Conservation (phyloP, 768 basidiomycete genomes). For the Fistulinella prunicolor region DNA sequence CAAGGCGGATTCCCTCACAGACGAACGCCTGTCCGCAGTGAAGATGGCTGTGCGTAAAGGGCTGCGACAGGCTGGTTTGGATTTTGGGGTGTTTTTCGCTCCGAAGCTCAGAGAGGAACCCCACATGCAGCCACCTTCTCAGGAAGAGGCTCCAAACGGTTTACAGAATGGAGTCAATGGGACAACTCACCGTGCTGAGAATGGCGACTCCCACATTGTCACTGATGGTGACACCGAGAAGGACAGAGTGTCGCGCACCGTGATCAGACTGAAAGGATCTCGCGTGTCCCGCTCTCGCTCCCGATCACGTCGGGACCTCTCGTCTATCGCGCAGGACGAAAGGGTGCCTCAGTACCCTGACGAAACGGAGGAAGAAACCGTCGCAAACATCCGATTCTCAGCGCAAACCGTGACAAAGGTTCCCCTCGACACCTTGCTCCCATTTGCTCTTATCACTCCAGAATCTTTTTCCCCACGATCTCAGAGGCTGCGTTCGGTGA, state of each 20-base stretch:
- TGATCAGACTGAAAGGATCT: constrained; percentile 58
- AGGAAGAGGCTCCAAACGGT: constrained; percentile 14
- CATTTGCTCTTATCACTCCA: constrained; percentile 79
- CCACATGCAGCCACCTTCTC: constrained; percentile 11
- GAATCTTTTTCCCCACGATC: constrained; percentile 47
- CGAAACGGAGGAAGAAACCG: constrained; percentile 58
- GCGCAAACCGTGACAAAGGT: constrained; percentile 62
- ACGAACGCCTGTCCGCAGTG: constrained; percentile 65
- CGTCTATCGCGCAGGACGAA: constrained; percentile 54
- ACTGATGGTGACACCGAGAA: constrained; percentile 45
- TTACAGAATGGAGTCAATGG: constrained; percentile 30
- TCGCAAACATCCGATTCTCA: constrained; percentile 76
- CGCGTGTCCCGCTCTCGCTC: constrained; percentile 65
- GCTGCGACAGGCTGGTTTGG: constrained; percentile 61
- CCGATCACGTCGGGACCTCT: constrained; percentile 68
- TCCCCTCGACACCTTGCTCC: constrained; percentile 57
- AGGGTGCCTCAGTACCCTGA: constrained; percentile 58
- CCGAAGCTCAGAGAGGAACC: constrained; percentile 26
- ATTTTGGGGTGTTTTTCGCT: constrained; percentile 73
- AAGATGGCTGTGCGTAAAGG: constrained; percentile 73
- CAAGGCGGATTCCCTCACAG: constrained; percentile 78
- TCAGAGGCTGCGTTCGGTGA: constrained; percentile 9
- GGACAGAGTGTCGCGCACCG: constrained; percentile 63
- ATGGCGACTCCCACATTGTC: constrained; percentile 19
- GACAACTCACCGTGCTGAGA: constrained; percentile 28